Evolutionary conservation across 305 asterid genomes (phyloP), one percentile per base, ranked within the genome.

Genomic region (Fraxinus floribunda): DNA sequence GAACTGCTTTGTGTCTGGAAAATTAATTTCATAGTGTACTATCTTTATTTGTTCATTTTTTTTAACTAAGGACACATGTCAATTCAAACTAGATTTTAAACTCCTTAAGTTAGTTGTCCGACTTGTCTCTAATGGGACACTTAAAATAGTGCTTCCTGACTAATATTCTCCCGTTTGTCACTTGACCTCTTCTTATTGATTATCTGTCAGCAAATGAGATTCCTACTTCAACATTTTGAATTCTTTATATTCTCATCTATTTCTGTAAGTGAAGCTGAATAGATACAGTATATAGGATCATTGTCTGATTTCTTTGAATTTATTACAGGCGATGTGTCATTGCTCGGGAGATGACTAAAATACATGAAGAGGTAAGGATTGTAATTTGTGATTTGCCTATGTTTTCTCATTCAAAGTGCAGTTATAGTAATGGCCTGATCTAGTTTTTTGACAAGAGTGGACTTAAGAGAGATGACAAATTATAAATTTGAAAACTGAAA

Each of bases 271-370:
- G 35, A 79, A 66, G 22, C 72, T 36, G 32, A 82, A 55, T 76
- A 76, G 26, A 57, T 64, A 29, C 60, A 29, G 29, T 77, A 29
- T 29, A 49, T n/a, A 49, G n/a, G 26, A 46, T 29, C 22, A 20
- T 18, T 22, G 79, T 79, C 68, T 83, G 1, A 66, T 68, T 64
- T 41, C 80, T 79, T 62, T 74, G 76, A 55, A 73, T 85, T 80
- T 79, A 64, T 83, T 79, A 76, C 91, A 94, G 99, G 95, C 90
- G 85, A 84, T 94, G 97, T 87, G 99, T 94, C 84, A 86, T 95
- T 87, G 99, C 98, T 64, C 94, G 97, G 36, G 99, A 95, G 91
- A 91, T 95, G 91, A 95, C 99, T 89, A 95, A 94, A 88, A 85
- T 92, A 11, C 96, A 93, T 71, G 99, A 95, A 93, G 95, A 93